A percentile compares a stretch with the other conserved stretches of the same genome.
Conservation (phyloP, 345 rosid genomes). For the Linum usitatissimum region DNA sequence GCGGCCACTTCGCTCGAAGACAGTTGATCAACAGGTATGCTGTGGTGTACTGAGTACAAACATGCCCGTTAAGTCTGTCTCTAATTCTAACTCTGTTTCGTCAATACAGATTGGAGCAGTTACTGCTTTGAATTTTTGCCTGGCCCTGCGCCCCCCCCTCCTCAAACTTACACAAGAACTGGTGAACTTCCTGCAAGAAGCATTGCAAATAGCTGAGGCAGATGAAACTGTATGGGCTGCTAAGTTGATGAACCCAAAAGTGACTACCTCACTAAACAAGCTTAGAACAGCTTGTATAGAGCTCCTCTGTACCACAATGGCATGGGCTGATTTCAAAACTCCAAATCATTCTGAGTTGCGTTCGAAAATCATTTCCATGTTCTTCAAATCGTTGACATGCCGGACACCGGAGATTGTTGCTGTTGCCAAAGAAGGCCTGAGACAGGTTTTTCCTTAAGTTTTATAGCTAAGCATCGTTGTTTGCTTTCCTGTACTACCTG, state of each 20-base stretch:
- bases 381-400: constrained; percentile 93
- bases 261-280: constrained; percentile 66
- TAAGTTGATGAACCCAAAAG: constrained; percentile 83
- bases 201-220: constrained; percentile 94
- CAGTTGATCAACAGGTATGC: constrained; percentile 94
- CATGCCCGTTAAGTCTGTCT: not conserved
- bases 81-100: constrained; percentile 24
- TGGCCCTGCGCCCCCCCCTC: constrained; percentile 96
- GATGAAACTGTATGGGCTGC: constrained; percentile 87
- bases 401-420: constrained; percentile 93
- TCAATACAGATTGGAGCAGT: constrained; percentile 80
- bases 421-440: constrained; percentile 95
- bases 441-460: constrained; percentile 57
- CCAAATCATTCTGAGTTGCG: constrained; percentile 76
- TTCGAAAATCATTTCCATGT: constrained; percentile 92
- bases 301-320: constrained; percentile 95
- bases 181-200: constrained; percentile 96
- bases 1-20: constrained; percentile 82
- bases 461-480: constrained; percentile 1
- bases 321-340: constrained; percentile 91
- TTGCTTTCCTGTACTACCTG: not conserved
- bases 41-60: not conserved
- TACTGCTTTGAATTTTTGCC: constrained; percentile 89
- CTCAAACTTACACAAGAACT: constrained; percentile 89
- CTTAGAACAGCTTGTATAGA: constrained; percentile 96